Conservation (phyloP, 192 early-diverging fungal species). For the Podila horticola region DNA sequence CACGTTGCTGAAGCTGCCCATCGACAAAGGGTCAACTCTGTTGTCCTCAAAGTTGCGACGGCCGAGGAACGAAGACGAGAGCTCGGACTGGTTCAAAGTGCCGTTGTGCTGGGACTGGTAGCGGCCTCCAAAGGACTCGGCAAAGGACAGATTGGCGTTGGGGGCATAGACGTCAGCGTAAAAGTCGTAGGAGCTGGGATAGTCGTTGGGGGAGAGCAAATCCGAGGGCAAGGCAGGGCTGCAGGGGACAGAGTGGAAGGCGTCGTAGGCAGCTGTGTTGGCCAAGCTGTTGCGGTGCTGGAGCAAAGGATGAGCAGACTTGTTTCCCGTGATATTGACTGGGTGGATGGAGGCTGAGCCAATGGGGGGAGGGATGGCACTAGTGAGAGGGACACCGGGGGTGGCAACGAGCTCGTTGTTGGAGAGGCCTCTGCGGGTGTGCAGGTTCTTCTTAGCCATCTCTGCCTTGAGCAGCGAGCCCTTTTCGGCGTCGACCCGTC, state of each 20-base stretch:
- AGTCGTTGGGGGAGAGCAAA: slow-evolving; percentile 64
- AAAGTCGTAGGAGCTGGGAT: slow-evolving; percentile 59
- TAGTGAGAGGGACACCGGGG: slow-evolving; percentile 18
- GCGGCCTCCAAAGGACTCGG: slow-evolving; percentile 51
- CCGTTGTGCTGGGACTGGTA: slow-evolving; percentile 44
- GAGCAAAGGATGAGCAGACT: slow-evolving; percentile 28
- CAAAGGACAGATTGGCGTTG: slow-evolving; percentile 54
- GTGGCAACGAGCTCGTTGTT: slow-evolving; percentile 54
- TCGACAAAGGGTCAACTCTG: slow-evolving; percentile 45
- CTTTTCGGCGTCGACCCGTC: slow-evolving; percentile 90
- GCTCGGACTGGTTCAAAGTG: slow-evolving; percentile 42
- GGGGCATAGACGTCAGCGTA: slow-evolving; percentile 60
- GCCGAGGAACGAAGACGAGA: slow-evolving; percentile 37
- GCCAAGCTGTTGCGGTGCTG: slow-evolving; percentile 53
- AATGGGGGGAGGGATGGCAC: slow-evolving; percentile 40
- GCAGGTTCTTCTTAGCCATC: slow-evolving; percentile 99
- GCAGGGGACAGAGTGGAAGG: slow-evolving; percentile 54
- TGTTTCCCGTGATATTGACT: slow-evolving; percentile 40
- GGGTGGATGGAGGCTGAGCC: slow-evolving; percentile 43
- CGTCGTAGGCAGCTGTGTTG: slow-evolving; percentile 51
- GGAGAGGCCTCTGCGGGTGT: slow-evolving; percentile 86
- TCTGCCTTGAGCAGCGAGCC: slow-evolving; percentile 94
- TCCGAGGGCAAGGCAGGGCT: slow-evolving; percentile 64
- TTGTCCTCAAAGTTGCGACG: slow-evolving; percentile 38
- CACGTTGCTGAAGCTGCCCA: slow-evolving; percentile 48